phyloP scores from a whole-genome alignment of 2,329 filamentous ascomycete species.

The Aspergillus sp. region DNA sequence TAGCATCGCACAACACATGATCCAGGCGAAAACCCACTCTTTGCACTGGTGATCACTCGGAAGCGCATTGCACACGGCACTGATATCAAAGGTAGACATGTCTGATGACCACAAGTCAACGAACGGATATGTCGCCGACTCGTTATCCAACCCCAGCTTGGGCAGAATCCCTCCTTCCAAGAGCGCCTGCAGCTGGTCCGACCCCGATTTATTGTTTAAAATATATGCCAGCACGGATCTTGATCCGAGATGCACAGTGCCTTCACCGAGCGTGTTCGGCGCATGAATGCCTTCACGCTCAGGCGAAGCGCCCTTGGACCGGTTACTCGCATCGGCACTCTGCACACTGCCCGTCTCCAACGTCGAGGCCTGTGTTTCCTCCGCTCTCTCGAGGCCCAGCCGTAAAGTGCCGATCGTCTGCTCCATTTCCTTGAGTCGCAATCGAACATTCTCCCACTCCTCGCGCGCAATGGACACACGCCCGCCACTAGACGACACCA shows the following conservation, averaged over 20 bases:
- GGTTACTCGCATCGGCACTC: constrained; percentile 29
- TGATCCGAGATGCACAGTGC: constrained; percentile 61
- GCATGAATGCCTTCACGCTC: constrained; percentile 60
- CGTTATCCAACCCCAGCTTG: constrained; percentile 63
- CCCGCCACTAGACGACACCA: constrained; percentile 11
- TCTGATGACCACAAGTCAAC: constrained; percentile 65
- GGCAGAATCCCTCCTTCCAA: constrained; percentile 45
- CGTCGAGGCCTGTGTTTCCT: constrained; percentile 26
- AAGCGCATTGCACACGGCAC: constrained; percentile 58
- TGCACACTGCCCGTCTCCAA: constrained; percentile 31
- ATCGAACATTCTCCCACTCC: constrained; percentile 45
- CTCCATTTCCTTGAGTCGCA: constrained; percentile 44
- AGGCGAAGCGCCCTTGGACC: constrained; percentile 34
- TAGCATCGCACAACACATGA: constrained; percentile 10
- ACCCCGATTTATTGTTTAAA: constrained; percentile 52
- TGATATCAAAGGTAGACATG: constrained; percentile 56
- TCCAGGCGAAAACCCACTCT: constrained; percentile 35
- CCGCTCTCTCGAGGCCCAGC: constrained; percentile 37
- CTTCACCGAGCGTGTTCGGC: constrained; percentile 58
- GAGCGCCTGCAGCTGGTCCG: constrained; percentile 25
- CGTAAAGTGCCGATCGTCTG: constrained; percentile 40
- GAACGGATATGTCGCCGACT: constrained; percentile 64
- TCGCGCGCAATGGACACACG: constrained; percentile 42
- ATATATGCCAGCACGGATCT: constrained; percentile 63
- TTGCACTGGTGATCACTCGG: constrained; percentile 59